Conservation (phyloP, 1,284 basidiomycete genomes). For the Cerrena zonata region DNA sequence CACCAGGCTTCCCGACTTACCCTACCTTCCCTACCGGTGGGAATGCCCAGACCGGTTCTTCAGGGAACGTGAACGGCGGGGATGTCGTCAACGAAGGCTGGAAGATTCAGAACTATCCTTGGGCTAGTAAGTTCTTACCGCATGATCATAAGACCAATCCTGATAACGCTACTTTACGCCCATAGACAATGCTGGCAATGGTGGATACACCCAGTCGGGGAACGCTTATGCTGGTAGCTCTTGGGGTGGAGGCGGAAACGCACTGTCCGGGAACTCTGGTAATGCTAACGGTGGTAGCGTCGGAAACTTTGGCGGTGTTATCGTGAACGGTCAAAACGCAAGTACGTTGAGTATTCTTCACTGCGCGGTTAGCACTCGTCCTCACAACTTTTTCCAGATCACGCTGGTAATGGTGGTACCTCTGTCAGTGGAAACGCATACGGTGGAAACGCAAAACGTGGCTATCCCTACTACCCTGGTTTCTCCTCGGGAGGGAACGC, state of each 20-base stretch:
- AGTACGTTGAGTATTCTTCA: background rate
- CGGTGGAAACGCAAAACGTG: conserved; percentile 9
- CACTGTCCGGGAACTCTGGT: conserved; percentile 6
- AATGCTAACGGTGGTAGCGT: conserved; percentile 9
- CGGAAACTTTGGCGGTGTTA: conserved; percentile 1
- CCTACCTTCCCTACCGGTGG: background rate
- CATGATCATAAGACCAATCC: no score
- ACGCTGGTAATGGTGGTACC: conserved; percentile 7
- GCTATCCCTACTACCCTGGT: background rate
- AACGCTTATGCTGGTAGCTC: conserved; percentile 1
- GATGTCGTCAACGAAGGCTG: conserved; percentile 3
- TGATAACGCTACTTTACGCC: background rate
- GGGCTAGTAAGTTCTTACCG: background rate
- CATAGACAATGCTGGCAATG: conserved; percentile 8
- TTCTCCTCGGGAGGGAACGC: conserved; percentile 4
- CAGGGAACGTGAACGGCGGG: conserved; percentile 2
- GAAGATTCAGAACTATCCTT: background rate
- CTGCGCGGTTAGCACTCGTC: background rate
- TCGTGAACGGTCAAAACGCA: background rate
- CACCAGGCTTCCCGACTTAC: background rate
- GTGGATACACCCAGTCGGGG: conserved; percentile 3
- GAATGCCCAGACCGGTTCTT: conserved; percentile 3
- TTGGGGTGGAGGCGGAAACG: conserved; percentile 8
- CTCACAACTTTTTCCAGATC: background rate
- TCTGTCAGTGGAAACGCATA: conserved; percentile 2